Evolutionary conservation across 176 grass and related monocot genomes (phyloP), one percentile per base, ranked within the genome.

Genomic region (Oryza punctata): DNA sequence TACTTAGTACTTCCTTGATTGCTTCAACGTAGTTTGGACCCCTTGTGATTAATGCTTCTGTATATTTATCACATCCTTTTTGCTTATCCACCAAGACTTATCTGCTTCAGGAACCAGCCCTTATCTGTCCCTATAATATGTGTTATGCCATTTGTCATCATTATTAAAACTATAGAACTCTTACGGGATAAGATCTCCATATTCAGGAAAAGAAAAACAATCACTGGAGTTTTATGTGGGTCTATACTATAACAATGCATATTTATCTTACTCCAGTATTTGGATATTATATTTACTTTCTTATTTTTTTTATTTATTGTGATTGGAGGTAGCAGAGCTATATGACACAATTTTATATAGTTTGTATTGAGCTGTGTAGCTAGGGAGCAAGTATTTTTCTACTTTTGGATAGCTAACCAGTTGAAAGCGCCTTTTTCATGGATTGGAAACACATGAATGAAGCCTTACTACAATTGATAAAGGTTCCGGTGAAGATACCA

Each of bases 1-100:
- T 79, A 18, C 29, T 73, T 47, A 18, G 16, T 45, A 46, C 38
- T 50, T 30, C 18, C 27, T 74, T 74, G 10, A 18, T 74, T 37
- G 27, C 44, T 69, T 69, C 7, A 70, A 81, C 14, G 18, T 65
- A 67, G 40, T 81, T 60, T 41, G 45, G 40, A 75, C 75, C 6
- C 2, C 65, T 35, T 66, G 41, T 46, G 24, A 37, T 66, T 74
- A 75, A 19, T 50, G 21, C 14, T 45, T 63, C 25, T 73, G n/a
- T 24, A 24, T 61, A 61, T n/a, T 24, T 61, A 43, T 26, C 57
- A n/a, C 19, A 15, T 30, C 25, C 32, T 15, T 82, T 60, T 72
- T 64, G 33, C 45, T 59, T 70, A 3, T 63, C 21, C 18, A 14
- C 68, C 50, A 63, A 27, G 52, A 82, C 61, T 63, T 23, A 9